These are phyloP conservation scores for Afroboletus lepidellus DNA, from an alignment of 1,284 basidiomycete genomes.

Conservation along the genomic window DNA sequence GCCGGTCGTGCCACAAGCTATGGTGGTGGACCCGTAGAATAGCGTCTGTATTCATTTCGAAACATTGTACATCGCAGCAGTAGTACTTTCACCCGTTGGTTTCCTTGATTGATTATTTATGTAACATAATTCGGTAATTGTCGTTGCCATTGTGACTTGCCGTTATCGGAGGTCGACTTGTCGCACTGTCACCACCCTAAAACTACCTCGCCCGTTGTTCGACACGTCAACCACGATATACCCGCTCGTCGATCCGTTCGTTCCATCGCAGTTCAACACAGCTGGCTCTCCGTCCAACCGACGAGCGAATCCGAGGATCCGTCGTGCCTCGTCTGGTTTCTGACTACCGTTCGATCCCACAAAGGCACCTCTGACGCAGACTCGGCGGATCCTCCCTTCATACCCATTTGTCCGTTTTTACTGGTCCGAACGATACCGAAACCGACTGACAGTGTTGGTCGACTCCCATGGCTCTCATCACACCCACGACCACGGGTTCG, in stretches of 20 bases:
- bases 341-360: slow-evolving; percentile 34
- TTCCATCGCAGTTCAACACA: background rate
- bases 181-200: slow-evolving; percentile 7
- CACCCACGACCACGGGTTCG: slow-evolving; percentile 25
- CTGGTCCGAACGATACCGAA: slow-evolving; percentile 11
- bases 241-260: background rate
- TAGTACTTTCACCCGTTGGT: background rate
- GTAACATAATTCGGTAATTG: background rate
- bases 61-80: background rate
- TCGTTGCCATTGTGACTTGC: slow-evolving; percentile 23
- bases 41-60: background rate
- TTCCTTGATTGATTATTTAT: background rate
- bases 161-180: slow-evolving; percentile 19
- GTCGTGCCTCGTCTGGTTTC: slow-evolving; percentile 47
- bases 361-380: slow-evolving; percentile 43
- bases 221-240: slow-evolving; percentile 18
- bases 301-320: slow-evolving; percentile 39
- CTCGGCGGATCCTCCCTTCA: slow-evolving; percentile 52
- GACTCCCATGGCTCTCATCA: slow-evolving; percentile 27
- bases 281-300: background rate
- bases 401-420: slow-evolving; percentile 9
- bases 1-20: slow-evolving; percentile 16
- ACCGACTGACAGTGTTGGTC: background rate
- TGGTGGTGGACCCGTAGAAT: slow-evolving; percentile 37
- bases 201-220: slow-evolving; percentile 7